A percentile compares a stretch with the other conserved stretches of the same genome.
phyloP scores from a whole-genome alignment of 345 rosid genomes.

The Pugionium cornutum region DNA sequence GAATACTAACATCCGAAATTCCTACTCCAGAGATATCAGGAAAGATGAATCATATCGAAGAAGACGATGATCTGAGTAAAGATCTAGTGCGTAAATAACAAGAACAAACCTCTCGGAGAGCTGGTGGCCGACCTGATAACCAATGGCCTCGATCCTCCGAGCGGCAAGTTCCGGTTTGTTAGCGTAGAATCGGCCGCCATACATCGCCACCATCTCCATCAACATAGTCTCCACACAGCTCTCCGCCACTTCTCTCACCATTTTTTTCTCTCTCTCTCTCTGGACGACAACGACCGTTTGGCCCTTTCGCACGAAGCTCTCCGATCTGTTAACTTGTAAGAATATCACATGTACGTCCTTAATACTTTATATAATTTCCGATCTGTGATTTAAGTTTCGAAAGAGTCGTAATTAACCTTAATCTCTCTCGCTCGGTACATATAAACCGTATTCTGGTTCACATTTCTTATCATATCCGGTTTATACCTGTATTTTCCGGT shows the following conservation, averaged over 20 bases:
- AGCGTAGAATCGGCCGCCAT: conserved; percentile 77
- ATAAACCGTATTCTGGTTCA: conserved; percentile 20
- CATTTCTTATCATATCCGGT: conserved; percentile 5
- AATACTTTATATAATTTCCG: not conserved
- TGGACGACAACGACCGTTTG: not conserved
- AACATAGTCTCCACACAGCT: conserved; percentile 84
- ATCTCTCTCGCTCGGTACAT: not conserved
- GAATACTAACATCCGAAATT: not conserved
- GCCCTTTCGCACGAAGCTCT: conserved; percentile 10
- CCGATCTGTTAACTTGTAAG: conserved; percentile 31
- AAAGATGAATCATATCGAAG: conserved; percentile 8
- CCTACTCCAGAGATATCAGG: not conserved
- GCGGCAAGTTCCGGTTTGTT: conserved; percentile 96
- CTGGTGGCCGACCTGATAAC: conserved; percentile 99
- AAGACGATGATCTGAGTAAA: conserved; percentile 11
- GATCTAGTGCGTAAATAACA: not conserved
- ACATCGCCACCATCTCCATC: conserved; percentile 86
- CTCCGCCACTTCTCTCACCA: conserved; percentile 94
- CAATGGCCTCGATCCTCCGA: conserved; percentile 96
- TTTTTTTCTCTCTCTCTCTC: conserved; percentile 28
- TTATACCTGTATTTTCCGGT: not conserved
- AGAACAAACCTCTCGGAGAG: conserved; percentile 83
- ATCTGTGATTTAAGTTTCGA: conserved; percentile 5
- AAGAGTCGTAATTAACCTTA: not conserved
- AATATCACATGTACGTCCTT: conserved; percentile 21